Conservation (phyloP, 2,329 filamentous ascomycete species). For the Alternaria solani region DNA sequence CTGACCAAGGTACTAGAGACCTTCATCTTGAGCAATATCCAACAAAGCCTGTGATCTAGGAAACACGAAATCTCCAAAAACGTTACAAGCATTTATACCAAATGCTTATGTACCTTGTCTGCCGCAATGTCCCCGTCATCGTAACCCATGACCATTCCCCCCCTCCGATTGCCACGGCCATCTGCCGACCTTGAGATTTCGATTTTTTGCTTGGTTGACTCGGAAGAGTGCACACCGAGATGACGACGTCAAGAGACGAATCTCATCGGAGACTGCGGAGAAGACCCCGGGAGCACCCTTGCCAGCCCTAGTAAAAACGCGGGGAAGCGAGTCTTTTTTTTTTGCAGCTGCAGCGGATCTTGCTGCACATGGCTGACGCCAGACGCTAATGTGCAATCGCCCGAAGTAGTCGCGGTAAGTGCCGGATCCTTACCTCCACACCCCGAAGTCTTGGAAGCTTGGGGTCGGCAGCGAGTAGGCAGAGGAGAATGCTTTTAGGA, state of each 20-base stretch:
- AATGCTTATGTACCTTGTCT: neutral
- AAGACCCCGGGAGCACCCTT: neutral
- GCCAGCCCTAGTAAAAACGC: slow-evolving; percentile 7
- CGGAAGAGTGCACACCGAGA: slow-evolving; percentile 19
- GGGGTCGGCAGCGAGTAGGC: neutral
- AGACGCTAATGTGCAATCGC: neutral
- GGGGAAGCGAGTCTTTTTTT: slow-evolving; percentile 17
- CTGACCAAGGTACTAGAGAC: neutral
- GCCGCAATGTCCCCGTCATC: neutral
- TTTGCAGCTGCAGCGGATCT: neutral
- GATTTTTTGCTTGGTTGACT: neutral
- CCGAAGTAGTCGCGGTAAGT: slow-evolving; percentile 2
- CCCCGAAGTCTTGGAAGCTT: neutral
- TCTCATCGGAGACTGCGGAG: neutral
- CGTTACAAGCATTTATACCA: neutral
- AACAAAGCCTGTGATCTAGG: neutral
- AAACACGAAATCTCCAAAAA: neutral
- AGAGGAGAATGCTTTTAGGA: neutral
- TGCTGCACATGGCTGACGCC: slow-evolving; percentile 7
- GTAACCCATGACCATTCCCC: neutral
- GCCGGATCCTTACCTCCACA: neutral
- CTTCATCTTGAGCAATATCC: neutral
- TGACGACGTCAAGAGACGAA: slow-evolving; percentile 9
- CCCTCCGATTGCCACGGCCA: neutral
- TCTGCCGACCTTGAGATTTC: neutral